A percentile compares a stretch with the other conserved stretches of the same genome.
These are phyloP conservation scores for Tulasnella calospora DNA, from an alignment of 768 basidiomycete species.

Conservation along the genomic window DNA sequence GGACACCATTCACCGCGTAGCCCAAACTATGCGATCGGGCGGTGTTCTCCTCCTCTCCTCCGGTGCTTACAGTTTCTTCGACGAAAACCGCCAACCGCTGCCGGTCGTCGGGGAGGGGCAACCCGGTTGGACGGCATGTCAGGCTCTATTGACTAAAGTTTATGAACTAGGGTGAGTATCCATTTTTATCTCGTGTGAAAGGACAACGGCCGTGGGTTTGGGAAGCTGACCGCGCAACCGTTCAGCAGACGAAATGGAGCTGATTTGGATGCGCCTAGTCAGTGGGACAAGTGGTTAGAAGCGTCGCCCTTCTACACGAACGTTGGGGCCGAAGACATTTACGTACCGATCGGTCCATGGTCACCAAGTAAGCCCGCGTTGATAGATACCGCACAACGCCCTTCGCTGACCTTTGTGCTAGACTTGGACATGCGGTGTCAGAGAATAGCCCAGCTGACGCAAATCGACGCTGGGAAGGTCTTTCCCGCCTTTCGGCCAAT, in stretches of 20 bases:
- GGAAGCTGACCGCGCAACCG: not conserved
- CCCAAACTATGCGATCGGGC: constrained; percentile 13
- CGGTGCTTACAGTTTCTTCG: constrained; percentile 12
- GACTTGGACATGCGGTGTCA: constrained; percentile 19
- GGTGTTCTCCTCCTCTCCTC: constrained; percentile 8
- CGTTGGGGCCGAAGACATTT: constrained; percentile 23
- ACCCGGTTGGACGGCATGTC: constrained; percentile 20
- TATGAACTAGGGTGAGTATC: not conserved
- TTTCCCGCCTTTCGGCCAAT: not conserved
- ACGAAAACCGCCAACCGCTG: not conserved
- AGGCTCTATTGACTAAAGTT: not conserved
- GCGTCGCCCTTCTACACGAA: constrained; percentile 11
- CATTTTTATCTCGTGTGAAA: not conserved
- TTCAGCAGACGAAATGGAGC: constrained; percentile 12
- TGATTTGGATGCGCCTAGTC: constrained; percentile 3
- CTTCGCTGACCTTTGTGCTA: not conserved
- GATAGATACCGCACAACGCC: too few relatives aligned
- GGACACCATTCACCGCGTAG: constrained; percentile 14
- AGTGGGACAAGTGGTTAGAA: constrained; percentile 13
- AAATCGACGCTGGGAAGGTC: not conserved
- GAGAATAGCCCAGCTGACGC: constrained; percentile 13
- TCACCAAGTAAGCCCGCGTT: not conserved
- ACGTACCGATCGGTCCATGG: constrained; percentile 24
- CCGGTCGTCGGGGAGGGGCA: constrained; percentile 19
- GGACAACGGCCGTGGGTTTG: not conserved